These are phyloP conservation scores for Puccinia triticina DNA, from an alignment of 1,284 basidiomycete species.

Conservation along the genomic window DNA sequence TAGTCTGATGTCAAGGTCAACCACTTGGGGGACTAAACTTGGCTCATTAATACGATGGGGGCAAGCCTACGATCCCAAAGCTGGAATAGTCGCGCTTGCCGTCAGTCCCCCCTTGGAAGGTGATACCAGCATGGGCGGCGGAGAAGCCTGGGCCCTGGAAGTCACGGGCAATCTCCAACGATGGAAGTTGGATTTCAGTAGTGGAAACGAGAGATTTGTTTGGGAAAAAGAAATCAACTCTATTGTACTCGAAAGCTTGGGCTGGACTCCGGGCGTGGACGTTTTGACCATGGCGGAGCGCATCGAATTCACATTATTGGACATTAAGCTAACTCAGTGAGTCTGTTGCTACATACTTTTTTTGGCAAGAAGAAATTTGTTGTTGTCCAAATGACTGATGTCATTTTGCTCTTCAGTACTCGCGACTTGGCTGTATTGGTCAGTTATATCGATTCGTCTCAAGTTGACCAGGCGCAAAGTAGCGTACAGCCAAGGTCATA, in stretches of 20 bases:
- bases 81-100: conserved; percentile 55
- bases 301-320: conserved; percentile 41
- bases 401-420: conserved; percentile 40
- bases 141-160: conserved; percentile 55
- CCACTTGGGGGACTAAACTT: conserved; percentile 48
- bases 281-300: conserved; percentile 54
- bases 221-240: conserved; percentile 58
- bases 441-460: conserved; percentile 35
- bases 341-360: neutral
- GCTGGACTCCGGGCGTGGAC: conserved; percentile 54
- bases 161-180: conserved; percentile 55
- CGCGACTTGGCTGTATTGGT: conserved; percentile 46
- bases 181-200: conserved; percentile 57
- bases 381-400: conserved; percentile 53
- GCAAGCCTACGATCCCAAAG: conserved; percentile 50
- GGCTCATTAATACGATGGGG: conserved; percentile 44
- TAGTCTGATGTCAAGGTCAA: conserved; percentile 45
- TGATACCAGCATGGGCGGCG: conserved; percentile 54
- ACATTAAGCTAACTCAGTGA: conserved; percentile 44
- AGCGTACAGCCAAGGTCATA: conserved; percentile 44
- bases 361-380: neutral
- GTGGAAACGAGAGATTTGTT: conserved; percentile 56
- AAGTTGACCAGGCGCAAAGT: conserved; percentile 15
- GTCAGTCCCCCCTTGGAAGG: conserved; percentile 52
- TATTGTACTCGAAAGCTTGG: conserved; percentile 55